A percentile compares a stretch with the other conserved stretches of the same genome.
Evolutionary conservation across 225 moss, liverwort and hornwort species (phyloP).

Genomic region (Ulota crispa): DNA sequence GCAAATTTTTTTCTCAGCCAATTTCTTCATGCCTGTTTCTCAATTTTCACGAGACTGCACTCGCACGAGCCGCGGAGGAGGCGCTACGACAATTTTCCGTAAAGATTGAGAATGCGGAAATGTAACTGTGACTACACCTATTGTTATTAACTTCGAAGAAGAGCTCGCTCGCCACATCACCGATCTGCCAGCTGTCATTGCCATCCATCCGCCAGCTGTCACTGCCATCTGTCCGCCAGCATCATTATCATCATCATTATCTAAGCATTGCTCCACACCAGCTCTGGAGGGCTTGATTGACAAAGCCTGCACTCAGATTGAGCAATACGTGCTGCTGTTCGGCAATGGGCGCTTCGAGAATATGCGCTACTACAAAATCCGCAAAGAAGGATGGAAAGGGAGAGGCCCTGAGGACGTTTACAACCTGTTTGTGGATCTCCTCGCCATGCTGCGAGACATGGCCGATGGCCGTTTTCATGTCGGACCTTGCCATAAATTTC

Average conservation of each 20-base stretch:
- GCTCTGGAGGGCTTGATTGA: neutral
- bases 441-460: slow-evolving; percentile 19
- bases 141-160: slow-evolving; percentile 31
- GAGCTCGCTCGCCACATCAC: slow-evolving; percentile 25
- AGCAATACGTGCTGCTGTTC: slow-evolving; percentile 31
- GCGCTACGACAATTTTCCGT: no score
- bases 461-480: neutral
- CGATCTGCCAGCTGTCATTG: slow-evolving; percentile 11
- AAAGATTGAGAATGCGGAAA: no score
- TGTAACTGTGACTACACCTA: no score
- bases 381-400: neutral
- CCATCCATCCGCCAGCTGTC: slow-evolving; percentile 31
- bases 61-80: no score
- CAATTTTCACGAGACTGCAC: no score
- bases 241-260: no score
- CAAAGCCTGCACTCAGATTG: slow-evolving; percentile 24
- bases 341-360: slow-evolving; percentile 30
- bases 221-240: slow-evolving; percentile 25
- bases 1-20: no score
- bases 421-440: slow-evolving; percentile 39
- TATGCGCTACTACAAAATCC: neutral
- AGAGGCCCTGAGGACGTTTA: slow-evolving; percentile 29
- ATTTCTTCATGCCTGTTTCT: no score
- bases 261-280: neutral
- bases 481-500: slow-evolving; percentile 31